Evolutionary conservation across 2,329 filamentous ascomycete species (phyloP).

Genomic region (Metarhizium brunneum): DNA sequence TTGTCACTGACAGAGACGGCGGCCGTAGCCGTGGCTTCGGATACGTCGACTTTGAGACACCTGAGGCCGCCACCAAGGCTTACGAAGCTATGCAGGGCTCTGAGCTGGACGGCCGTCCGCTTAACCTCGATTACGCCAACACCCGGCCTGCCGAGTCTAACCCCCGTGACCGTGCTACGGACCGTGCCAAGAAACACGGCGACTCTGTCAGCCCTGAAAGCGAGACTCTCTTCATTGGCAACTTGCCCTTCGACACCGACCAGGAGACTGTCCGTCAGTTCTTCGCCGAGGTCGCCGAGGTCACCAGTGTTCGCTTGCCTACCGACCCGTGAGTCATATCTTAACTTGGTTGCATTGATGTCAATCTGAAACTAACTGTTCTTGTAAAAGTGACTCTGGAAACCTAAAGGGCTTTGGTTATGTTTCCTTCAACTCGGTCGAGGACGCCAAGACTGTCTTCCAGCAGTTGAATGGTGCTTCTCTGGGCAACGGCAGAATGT

Average conservation of each 20-base stretch:
- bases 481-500: constrained; percentile 54
- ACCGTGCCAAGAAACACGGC: constrained; percentile 62
- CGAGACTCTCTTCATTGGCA: constrained; percentile 86
- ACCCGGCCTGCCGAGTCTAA: constrained; percentile 49
- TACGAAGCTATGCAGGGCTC: constrained; percentile 64
- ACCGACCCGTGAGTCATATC: constrained; percentile 58
- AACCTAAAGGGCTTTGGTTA: constrained; percentile 90
- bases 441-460: constrained; percentile 72
- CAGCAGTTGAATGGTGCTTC: constrained; percentile 58
- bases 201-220: constrained; percentile 71
- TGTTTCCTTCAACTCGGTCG: constrained; percentile 70
- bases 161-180: constrained; percentile 46
- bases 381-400: constrained; percentile 55
- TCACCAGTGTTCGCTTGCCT: constrained; percentile 76
- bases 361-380: background rate
- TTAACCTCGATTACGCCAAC: constrained; percentile 74
- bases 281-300: constrained; percentile 61
- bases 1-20: constrained; percentile 73
- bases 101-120: constrained; percentile 62
- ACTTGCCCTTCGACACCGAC: constrained; percentile 75
- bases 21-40: constrained; percentile 88
- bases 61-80: constrained; percentile 60
- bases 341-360: constrained; percentile 16
- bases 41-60: constrained; percentile 75
- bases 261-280: constrained; percentile 66